A percentile compares a stretch with the other conserved stretches of the same genome.
Evolutionary conservation across 129 eudicot genomes (phyloP).

Genomic region (Cynara cardunculus): DNA sequence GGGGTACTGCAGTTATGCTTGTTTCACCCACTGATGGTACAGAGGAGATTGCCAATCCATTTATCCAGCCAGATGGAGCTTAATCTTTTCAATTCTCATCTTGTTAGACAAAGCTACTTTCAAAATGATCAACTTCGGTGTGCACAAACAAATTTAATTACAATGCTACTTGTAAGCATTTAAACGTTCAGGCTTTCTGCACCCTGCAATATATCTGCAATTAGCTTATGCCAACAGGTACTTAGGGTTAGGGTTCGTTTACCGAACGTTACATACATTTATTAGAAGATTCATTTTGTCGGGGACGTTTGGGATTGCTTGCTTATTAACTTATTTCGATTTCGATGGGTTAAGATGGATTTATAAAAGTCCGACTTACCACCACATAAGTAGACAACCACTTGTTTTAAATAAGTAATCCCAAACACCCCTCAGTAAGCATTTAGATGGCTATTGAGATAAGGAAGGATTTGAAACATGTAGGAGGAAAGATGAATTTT

Average conservation of each 20-base stretch:
- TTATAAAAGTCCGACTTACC: too few relatives aligned
- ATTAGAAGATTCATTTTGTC: too few relatives aligned
- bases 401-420: too few relatives aligned
- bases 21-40: constrained; percentile 99
- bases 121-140: not conserved
- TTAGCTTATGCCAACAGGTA: not conserved
- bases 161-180: not conserved
- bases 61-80: constrained; percentile 90
- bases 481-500: not conserved
- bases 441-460: too few relatives aligned
- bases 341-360: too few relatives aligned
- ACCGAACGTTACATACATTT: too few relatives aligned
- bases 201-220: not conserved
- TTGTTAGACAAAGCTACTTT: not conserved
- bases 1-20: constrained; percentile 99
- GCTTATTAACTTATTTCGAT: too few relatives aligned
- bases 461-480: not conserved
- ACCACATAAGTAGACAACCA: too few relatives aligned
- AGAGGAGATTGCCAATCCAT: constrained; percentile 95
- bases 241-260: too few relatives aligned
- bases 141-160: not conserved
- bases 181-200: not conserved
- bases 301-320: too few relatives aligned
- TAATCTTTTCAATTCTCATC: constrained; percentile 23
- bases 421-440: too few relatives aligned